phyloP scores from a whole-genome alignment of 106 monocot species.

The Acorus calamus region DNA sequence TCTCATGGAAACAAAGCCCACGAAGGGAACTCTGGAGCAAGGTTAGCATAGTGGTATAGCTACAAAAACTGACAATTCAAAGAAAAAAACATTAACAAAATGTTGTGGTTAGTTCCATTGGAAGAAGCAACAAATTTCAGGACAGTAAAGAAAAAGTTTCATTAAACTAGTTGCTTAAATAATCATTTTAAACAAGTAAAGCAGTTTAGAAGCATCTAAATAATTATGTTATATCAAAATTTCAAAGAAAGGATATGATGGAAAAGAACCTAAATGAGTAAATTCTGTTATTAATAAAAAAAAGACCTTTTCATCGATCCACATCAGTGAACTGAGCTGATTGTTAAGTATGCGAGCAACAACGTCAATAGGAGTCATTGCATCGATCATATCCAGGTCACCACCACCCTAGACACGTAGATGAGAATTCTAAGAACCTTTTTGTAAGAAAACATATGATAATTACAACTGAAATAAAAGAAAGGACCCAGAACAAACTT shows the following conservation, averaged over 20 bases:
- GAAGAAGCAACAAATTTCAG: too few species aligned
- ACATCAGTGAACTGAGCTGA: constrained; percentile 86
- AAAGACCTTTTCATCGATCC: constrained; percentile 92
- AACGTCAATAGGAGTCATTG: constrained; percentile 76
- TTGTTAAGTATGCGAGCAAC: constrained; percentile 87
- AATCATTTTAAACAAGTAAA: too few species aligned
- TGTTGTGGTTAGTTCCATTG: too few species aligned
- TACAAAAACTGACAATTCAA: too few species aligned
- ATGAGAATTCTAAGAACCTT: background rate
- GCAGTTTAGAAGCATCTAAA: too few species aligned
- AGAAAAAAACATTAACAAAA: too few species aligned
- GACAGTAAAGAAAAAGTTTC: too few species aligned
- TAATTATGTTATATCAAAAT: too few species aligned
- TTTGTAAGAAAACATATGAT: too few species aligned
- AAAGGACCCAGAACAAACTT: too few species aligned
- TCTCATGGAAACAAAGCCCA: background rate
- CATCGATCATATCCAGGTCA: constrained; percentile 45
- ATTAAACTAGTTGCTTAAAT: too few species aligned
- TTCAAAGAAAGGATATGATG: background rate
- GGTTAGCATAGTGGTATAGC: background rate
- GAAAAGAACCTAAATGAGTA: background rate
- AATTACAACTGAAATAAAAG: too few species aligned
- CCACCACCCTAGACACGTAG: constrained; percentile 49
- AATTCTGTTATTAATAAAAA: background rate
- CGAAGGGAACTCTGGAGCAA: background rate